A percentile compares a stretch with the other conserved stretches of the same genome.
phyloP scores from a whole-genome alignment of 305 asterid genomes.

The Caryopteris hybrid region DNA sequence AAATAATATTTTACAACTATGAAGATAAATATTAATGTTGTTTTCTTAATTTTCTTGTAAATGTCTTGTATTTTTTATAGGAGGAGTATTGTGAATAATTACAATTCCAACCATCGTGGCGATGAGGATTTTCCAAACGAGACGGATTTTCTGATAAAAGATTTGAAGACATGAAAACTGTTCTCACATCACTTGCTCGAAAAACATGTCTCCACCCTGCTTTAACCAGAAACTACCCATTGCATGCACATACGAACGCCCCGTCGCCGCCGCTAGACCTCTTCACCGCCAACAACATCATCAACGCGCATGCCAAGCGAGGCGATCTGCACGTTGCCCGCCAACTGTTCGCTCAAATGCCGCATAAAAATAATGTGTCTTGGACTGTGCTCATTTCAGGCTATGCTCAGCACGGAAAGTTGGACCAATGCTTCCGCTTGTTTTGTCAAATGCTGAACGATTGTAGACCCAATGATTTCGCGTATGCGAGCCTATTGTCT shows the following conservation, averaged over 20 bases:
- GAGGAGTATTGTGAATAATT: too few relatives aligned
- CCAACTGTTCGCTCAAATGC: conserved; percentile 57
- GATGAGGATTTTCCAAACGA: neutral
- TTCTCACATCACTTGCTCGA: neutral
- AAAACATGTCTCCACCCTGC: conserved; percentile 8
- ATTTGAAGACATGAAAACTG: conserved; percentile 14
- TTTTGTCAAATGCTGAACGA: conserved; percentile 47
- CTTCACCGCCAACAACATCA: conserved; percentile 44
- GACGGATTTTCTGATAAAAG: neutral
- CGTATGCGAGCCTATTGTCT: conserved; percentile 65
- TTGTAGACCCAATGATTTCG: conserved; percentile 67
- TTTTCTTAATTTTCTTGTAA: too few relatives aligned
- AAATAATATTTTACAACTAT: too few relatives aligned
- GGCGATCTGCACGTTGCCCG: conserved; percentile 37
- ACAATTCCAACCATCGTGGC: too few relatives aligned
- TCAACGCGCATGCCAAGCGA: conserved; percentile 46
- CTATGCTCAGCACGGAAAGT: conserved; percentile 52
- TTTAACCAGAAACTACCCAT: neutral
- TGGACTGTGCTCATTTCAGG: conserved; percentile 81
- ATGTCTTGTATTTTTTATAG: too few relatives aligned
- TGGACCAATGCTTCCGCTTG: conserved; percentile 42
- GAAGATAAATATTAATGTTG: too few relatives aligned
- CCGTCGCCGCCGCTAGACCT: conserved; percentile 22
- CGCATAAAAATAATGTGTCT: conserved; percentile 51
- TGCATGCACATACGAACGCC: conserved; percentile 15